Evolutionary conservation across 1,139 yeast species (phyloP).

Genomic region (Candida neerlandica): DNA sequence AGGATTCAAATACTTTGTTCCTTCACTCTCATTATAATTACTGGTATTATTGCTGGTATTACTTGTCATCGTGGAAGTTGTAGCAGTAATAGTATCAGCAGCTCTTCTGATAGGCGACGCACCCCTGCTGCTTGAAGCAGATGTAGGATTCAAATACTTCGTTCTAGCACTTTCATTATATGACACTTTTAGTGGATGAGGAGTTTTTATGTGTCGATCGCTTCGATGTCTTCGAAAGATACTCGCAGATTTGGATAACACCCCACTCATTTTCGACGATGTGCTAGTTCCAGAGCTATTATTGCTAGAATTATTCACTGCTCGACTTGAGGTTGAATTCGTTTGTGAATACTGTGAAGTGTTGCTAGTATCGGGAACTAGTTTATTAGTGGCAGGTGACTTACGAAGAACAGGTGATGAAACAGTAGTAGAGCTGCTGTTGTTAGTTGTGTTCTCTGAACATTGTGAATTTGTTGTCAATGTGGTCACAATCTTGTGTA

Average conservation of each 20-base stretch:
- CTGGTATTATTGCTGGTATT: background rate
- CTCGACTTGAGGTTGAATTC: conserved; percentile 6
- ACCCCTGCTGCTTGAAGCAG: conserved; percentile 22
- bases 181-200: conserved; percentile 21
- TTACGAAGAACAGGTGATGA: conserved; percentile 7
- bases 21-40: conserved; percentile 31
- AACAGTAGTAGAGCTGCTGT: conserved; percentile 9
- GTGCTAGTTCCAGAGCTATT: conserved; percentile 11
- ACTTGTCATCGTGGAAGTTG: too few relatives aligned
- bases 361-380: background rate
- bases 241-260: conserved; percentile 35
- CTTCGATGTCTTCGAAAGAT: conserved; percentile 30
- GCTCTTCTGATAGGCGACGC: conserved; percentile 22
- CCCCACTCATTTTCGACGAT: conserved; percentile 27
- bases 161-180: conserved; percentile 35
- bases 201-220: conserved; percentile 10
- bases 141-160: background rate
- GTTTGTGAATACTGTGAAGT: background rate
- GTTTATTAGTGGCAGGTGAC: background rate
- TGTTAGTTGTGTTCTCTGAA: conserved; percentile 4
- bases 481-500: conserved; percentile 13
- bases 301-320: conserved; percentile 6
- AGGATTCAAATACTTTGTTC: conserved; percentile 17
- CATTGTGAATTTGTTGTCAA: conserved; percentile 12
- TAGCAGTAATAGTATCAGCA: too few relatives aligned